Conservation (phyloP, 257 asterid species). For the Nicotiana undulata region DNA sequence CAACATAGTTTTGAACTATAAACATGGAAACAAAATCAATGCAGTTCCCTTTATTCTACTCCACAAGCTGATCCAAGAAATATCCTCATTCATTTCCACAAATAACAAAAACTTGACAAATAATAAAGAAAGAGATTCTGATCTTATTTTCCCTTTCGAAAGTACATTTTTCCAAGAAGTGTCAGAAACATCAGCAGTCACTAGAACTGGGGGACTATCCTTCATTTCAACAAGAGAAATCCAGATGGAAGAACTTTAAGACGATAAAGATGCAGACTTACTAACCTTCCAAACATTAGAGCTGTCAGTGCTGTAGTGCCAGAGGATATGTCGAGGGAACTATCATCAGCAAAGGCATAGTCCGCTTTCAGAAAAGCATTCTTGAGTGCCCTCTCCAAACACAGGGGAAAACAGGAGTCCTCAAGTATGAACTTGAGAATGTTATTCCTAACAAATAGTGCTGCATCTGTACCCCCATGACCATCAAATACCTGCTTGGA, state of each 20-base stretch:
- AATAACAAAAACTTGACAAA: too few relatives aligned
- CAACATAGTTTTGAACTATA: too few relatives aligned
- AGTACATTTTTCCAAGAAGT: background rate
- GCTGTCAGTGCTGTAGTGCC: conserved; percentile 93
- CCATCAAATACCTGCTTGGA: conserved; percentile 86
- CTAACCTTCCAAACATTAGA: conserved; percentile 66
- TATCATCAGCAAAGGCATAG: conserved; percentile 70
- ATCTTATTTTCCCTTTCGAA: background rate
- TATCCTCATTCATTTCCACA: too few relatives aligned
- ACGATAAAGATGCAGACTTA: background rate
- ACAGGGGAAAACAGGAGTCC: conserved; percentile 57
- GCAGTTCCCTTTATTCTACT: background rate
- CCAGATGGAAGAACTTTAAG: background rate
- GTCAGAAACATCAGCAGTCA: background rate
- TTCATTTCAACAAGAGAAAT: background rate
- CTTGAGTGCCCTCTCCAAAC: conserved; percentile 69
- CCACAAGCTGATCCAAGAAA: background rate
- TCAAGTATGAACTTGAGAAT: conserved; percentile 70
- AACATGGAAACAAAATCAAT: background rate
- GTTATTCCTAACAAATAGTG: conserved; percentile 55
- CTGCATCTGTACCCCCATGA: conserved; percentile 95
- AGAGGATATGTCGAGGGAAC: conserved; percentile 74
- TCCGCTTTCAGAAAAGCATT: conserved; percentile 78
- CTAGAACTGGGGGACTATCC: background rate
- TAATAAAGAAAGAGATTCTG: too few relatives aligned